phyloP scores from a whole-genome alignment of 768 basidiomycete species.

The Lactarius sp. region DNA sequence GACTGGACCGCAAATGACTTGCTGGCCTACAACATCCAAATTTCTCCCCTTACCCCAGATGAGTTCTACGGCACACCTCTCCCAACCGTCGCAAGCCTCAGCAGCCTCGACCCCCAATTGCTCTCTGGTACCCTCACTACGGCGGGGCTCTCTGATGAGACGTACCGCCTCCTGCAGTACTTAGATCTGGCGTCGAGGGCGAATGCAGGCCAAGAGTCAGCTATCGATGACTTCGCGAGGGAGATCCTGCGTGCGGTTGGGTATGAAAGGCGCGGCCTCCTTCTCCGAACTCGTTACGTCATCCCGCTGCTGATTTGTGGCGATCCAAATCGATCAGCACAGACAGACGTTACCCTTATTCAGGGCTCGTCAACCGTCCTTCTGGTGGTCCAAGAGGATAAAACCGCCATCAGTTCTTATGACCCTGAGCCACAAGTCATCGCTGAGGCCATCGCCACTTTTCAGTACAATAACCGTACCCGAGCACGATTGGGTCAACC shows the following conservation, averaged over 20 bases:
- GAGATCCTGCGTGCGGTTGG: too few species aligned
- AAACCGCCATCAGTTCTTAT: background rate
- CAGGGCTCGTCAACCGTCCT: background rate
- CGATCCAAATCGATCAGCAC: background rate
- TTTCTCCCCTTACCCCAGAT: background rate
- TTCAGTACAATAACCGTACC: background rate
- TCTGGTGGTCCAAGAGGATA: constrained; percentile 2
- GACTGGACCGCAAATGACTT: constrained; percentile 2
- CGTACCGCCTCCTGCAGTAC: background rate
- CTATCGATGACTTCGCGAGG: too few species aligned
- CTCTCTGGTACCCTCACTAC: background rate
- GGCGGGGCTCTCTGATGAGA: background rate
- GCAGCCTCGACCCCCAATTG: background rate
- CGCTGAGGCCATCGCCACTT: constrained; percentile 2
- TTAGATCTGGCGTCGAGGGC: constrained; percentile 1
- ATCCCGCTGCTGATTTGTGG: background rate
- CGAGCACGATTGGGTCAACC: background rate
- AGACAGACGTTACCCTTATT: background rate
- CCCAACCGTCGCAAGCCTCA: background rate
- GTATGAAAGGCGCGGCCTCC: background rate
- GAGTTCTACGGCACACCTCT: background rate
- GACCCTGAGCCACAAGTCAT: constrained; percentile 14
- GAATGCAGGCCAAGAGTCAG: background rate
- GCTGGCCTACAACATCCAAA: background rate
- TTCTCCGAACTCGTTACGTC: background rate